Conservation (phyloP, 768 basidiomycete genomes). For the Xerocomus spinulosus region DNA sequence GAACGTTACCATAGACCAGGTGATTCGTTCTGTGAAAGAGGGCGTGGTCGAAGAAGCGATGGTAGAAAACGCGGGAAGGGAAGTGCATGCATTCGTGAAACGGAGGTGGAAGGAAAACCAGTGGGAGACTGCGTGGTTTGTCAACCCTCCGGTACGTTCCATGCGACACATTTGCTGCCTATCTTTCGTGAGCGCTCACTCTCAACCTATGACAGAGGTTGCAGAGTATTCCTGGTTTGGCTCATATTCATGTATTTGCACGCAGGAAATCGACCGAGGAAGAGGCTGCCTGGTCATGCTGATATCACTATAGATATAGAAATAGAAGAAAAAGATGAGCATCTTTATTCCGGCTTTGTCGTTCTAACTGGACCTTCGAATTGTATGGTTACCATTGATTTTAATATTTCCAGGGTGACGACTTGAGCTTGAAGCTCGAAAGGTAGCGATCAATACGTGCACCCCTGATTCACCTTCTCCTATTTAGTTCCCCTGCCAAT, state of each 20-base stretch:
- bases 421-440: too few relatives aligned
- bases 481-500: too few relatives aligned
- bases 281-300: constrained; percentile 13
- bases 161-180: neutral
- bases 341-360: neutral
- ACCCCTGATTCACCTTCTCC: too few relatives aligned
- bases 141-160: constrained; percentile 72
- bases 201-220: constrained; percentile 47
- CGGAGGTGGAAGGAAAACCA: constrained; percentile 61
- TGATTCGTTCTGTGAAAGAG: constrained; percentile 49
- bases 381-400: too few relatives aligned
- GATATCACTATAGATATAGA: constrained; percentile 2
- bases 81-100: constrained; percentile 61
- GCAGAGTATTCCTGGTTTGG: constrained; percentile 76
- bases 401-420: too few relatives aligned
- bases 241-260: constrained; percentile 87
- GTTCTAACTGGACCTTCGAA: too few relatives aligned
- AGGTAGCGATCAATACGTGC: too few relatives aligned
- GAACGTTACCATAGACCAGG: constrained; percentile 59
- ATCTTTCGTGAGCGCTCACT: neutral
- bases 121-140: constrained; percentile 94
- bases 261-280: constrained; percentile 41
- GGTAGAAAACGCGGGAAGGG: constrained; percentile 47
- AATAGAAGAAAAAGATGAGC: constrained; percentile 6
- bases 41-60: constrained; percentile 50